Conservation (phyloP, 2,329 filamentous ascomycete genomes). For the Orbilia javanica region DNA sequence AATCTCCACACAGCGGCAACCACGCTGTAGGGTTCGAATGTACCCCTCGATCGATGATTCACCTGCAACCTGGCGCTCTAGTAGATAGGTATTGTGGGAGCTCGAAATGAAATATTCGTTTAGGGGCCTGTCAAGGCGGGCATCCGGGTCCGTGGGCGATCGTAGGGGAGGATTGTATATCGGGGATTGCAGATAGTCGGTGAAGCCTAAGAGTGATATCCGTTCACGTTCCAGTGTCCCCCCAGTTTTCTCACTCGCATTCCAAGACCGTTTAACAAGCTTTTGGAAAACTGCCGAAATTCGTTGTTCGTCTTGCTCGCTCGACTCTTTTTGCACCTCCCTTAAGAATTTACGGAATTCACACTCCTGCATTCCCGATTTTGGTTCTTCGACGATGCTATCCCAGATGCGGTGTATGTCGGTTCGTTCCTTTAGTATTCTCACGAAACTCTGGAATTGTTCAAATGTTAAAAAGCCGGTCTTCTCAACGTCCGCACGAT, state of each 20-base stretch:
- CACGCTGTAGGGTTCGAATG: conserved; percentile 85
- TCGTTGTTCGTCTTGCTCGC: conserved; percentile 73
- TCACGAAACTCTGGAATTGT: conserved; percentile 87
- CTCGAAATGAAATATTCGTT: conserved; percentile 99
- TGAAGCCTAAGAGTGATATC: conserved; percentile 84
- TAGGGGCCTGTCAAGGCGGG: conserved; percentile 79
- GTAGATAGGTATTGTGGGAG: conserved; percentile 97
- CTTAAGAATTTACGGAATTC: conserved; percentile 83
- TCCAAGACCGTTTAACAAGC: conserved; percentile 73
- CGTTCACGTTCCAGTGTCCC: conserved; percentile 68
- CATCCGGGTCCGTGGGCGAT: conserved; percentile 68
- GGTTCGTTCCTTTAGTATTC: conserved; percentile 82
- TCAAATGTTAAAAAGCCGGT: conserved; percentile 78
- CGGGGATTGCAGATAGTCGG: conserved; percentile 78
- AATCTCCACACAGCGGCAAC: conserved; percentile 95
- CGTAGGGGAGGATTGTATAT: conserved; percentile 76
- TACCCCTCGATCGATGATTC: conserved; percentile 95
- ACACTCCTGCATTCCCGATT: conserved; percentile 75
- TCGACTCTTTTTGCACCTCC: conserved; percentile 79
- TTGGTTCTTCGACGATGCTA: conserved; percentile 71
- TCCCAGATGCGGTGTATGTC: conserved; percentile 83
- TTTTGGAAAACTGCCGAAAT: conserved; percentile 82
- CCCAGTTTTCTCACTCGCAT: conserved; percentile 66
- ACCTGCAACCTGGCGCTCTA: conserved; percentile 89
- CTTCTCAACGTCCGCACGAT: conserved; percentile 75